Base-by-base conservation (phyloP, 2,329 filamentous ascomycete genomes). In the Acarospora socialis region DNA sequence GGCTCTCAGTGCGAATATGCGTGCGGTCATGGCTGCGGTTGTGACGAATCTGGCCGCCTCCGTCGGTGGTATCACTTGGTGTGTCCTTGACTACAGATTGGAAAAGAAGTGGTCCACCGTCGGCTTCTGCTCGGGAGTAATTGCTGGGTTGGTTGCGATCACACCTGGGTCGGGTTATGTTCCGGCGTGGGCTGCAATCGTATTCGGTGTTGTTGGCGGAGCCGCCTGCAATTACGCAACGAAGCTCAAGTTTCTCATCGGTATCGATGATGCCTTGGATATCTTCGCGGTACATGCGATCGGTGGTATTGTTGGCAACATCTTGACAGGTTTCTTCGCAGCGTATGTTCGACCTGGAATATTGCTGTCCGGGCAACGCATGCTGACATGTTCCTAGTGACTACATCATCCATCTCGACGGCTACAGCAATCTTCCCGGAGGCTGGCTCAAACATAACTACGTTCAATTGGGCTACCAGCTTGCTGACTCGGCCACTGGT, bases 61-160 rank as follows among this genome's bases (percentile, higher is more conserved):
- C 37, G 72, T 84, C 6, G 84, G 82, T 35, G 83, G 83, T 28
- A 75, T 93, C 30, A 90, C 81, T 21, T 92, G 82, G 84, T 90
- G 81, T 53, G 61, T 92, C 14, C 66, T 93, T 36, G 84, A 93
- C 53, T 92, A 92, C 57, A 71, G 83, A 35, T 68, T 93, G 29
- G 83, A 92, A 60, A 70, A 73, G 48, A 92, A 92, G 61, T 93
- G 81, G 79, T 92, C 82, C 0, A 87, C 82, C 2, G 83, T 93
- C 16, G 84, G 84, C 2, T 92, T 92, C 66, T 93, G 84, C 60
- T 90, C 81, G 0, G 84, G 84, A 40, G 79, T 92, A 15, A 78
- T 93, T 46, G 79, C 83, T 20, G 84, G 84, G 13, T 66, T 93
- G 13, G 83, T 93, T 4, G 77, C 77, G 36, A 92, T 93, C 43